Percentiles rank a stretch among this genome's conserved stretches.
These are phyloP conservation scores for Trametes meyenii DNA, from an alignment of 768 basidiomycete species.

Conservation along the genomic window DNA sequence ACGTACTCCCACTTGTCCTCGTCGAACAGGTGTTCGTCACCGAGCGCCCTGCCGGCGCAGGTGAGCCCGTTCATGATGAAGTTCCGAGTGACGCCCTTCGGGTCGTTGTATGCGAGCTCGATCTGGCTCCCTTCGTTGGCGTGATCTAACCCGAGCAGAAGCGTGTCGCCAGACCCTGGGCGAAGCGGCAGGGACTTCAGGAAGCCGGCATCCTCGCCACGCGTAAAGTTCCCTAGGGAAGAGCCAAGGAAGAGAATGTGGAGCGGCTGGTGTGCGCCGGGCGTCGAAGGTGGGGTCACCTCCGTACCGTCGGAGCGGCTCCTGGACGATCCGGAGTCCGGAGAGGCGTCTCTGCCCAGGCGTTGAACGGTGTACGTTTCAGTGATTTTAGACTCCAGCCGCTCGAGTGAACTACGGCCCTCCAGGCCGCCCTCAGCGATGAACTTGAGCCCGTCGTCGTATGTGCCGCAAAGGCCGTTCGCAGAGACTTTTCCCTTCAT, in stretches of 20 bases:
- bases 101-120: constrained; percentile 87
- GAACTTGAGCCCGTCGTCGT: constrained; percentile 85
- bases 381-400: constrained; percentile 13
- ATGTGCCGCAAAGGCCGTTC: constrained; percentile 90
- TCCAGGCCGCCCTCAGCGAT: constrained; percentile 66
- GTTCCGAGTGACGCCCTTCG: constrained; percentile 63
- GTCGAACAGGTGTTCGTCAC: constrained; percentile 65
- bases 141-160: constrained; percentile 91
- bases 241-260: constrained; percentile 93
- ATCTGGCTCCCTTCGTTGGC: constrained; percentile 70
- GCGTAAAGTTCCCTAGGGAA: constrained; percentile 86
- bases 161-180: constrained; percentile 73
- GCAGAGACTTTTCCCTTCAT: constrained; percentile 74
- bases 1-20: constrained; percentile 78
- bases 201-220: constrained; percentile 71
- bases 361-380: constrained; percentile 24
- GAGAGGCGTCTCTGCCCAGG: constrained; percentile 38
- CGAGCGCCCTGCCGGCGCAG: constrained; percentile 67
- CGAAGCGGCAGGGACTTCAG: constrained; percentile 79
- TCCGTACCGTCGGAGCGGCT: constrained; percentile 24
- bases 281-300: constrained; percentile 47
- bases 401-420: constrained; percentile 25
- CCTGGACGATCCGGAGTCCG: constrained; percentile 37
- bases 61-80: constrained; percentile 90
- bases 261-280: constrained; percentile 53